Evolutionary conservation across 1,284 basidiomycete genomes (phyloP).

Genomic region (Volvariella volvacea): DNA sequence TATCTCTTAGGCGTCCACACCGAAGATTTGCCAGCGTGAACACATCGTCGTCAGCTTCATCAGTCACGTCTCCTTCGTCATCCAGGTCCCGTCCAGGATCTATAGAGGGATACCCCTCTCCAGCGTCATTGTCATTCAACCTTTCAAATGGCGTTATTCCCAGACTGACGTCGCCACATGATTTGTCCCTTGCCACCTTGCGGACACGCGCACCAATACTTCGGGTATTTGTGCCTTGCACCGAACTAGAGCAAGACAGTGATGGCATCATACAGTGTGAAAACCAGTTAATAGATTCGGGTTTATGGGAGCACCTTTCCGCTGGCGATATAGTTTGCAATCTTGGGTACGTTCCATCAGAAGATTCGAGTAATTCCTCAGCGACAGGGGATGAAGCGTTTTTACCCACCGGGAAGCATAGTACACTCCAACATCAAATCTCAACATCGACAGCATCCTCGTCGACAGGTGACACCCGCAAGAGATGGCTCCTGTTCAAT

Average conservation of each 20-base stretch:
- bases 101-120: not conserved
- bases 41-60: not conserved
- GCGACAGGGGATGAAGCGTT: not conserved
- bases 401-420: not conserved
- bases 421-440: not conserved
- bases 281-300: constrained; percentile 52
- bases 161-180: constrained; percentile 43
- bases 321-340: constrained; percentile 73
- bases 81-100: not conserved
- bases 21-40: not conserved
- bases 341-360: constrained; percentile 61
- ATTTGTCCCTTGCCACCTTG: constrained; percentile 51
- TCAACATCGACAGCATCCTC: constrained; percentile 7
- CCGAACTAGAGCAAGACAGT: constrained; percentile 40
- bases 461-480: constrained; percentile 10
- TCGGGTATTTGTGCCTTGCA: constrained; percentile 68
- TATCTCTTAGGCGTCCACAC: not conserved
- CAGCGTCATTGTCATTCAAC: not conserved
- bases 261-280: constrained; percentile 47
- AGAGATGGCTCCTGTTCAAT: constrained; percentile 65
- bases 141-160: constrained; percentile 8
- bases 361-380: constrained; percentile 15
- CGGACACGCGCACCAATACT: constrained; percentile 64
- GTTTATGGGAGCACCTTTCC: constrained; percentile 65
- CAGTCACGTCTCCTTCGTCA: constrained; percentile 2